These are phyloP conservation scores for Hypoxylon sp. DNA, from an alignment of 2,329 filamentous ascomycete species.

Conservation along the genomic window DNA sequence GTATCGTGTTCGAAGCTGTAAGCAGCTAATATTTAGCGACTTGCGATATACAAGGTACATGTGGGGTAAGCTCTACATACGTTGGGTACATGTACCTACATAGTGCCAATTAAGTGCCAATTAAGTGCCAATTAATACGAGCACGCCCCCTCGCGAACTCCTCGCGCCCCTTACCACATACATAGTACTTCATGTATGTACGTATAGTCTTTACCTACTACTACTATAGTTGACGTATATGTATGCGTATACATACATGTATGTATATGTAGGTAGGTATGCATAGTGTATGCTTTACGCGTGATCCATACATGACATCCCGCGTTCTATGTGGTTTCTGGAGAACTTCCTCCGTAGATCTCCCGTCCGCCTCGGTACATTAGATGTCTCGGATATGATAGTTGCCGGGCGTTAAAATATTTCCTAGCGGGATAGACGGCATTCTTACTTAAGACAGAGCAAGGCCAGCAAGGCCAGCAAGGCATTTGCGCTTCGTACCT, in stretches of 20 bases:
- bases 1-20: conserved; percentile 25
- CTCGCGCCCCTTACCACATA: conserved; percentile 22
- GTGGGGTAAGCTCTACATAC: conserved; percentile 35
- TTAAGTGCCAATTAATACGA: conserved; percentile 27
- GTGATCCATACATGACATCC: conserved; percentile 36
- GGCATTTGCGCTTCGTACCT: conserved; percentile 28
- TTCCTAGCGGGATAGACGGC: conserved; percentile 31
- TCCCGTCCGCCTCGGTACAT: conserved; percentile 22
- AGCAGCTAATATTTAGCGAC: conserved; percentile 10
- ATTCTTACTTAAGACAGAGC: conserved; percentile 26
- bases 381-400: not conserved
- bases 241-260: conserved; percentile 2
- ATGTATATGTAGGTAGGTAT: conserved; percentile 2
- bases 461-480: too few relatives aligned
- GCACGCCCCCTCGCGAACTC: conserved; percentile 4
- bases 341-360: conserved; percentile 36
- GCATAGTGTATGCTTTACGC: conserved; percentile 24
- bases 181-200: too few relatives aligned
- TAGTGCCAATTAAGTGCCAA: conserved; percentile 16
- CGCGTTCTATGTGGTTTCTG: conserved; percentile 21
- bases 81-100: not conserved
- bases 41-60: conserved; percentile 17
- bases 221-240: conserved; percentile 20
- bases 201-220: conserved; percentile 9
- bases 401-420: conserved; percentile 38